These are phyloP conservation scores for Rhododendron kiyosumense DNA, from an alignment of 148 eudicot genomes.

Conservation along the genomic window DNA sequence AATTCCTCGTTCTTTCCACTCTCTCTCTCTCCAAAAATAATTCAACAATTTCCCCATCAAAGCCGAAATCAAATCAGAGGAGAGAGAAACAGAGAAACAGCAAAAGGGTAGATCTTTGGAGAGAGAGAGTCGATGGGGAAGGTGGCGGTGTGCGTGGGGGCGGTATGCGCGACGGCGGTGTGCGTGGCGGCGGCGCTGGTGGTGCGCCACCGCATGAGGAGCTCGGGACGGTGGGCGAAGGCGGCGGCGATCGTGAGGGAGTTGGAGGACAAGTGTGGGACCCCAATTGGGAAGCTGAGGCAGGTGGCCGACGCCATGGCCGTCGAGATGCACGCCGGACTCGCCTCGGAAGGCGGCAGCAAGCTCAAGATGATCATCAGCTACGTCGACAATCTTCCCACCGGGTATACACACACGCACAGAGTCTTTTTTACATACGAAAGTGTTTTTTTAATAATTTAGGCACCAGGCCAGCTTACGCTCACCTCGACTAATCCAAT, in stretches of 20 bases:
- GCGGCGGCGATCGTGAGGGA: conserved; percentile 52
- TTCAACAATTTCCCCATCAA: background rate
- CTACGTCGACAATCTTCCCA: conserved; percentile 52
- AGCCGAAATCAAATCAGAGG: background rate
- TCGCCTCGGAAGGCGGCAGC: conserved; percentile 35
- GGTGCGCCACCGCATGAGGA: conserved; percentile 43
- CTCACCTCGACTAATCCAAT: too few species aligned
- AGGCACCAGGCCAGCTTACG: too few species aligned
- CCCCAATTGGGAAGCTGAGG: conserved; percentile 37
- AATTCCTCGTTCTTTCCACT: background rate
- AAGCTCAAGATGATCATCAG: conserved; percentile 54
- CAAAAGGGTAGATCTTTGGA: background rate
- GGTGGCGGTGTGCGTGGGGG: conserved; percentile 55
- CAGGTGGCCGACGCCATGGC: conserved; percentile 46
- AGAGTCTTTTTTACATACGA: too few species aligned
- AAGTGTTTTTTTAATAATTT: too few species aligned
- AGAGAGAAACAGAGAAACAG: background rate
- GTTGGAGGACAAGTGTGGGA: conserved; percentile 50
- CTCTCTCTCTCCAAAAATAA: background rate
- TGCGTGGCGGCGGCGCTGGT: conserved; percentile 54
- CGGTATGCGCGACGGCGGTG: conserved; percentile 49
- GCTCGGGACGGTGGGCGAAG: conserved; percentile 42
- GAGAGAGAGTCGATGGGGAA: conserved; percentile 42
- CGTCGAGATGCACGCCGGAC: conserved; percentile 46
- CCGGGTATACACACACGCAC: conserved; percentile 25